Conservation (phyloP, 2,329 filamentous ascomycete species). For the Bipolaris victoriae region DNA sequence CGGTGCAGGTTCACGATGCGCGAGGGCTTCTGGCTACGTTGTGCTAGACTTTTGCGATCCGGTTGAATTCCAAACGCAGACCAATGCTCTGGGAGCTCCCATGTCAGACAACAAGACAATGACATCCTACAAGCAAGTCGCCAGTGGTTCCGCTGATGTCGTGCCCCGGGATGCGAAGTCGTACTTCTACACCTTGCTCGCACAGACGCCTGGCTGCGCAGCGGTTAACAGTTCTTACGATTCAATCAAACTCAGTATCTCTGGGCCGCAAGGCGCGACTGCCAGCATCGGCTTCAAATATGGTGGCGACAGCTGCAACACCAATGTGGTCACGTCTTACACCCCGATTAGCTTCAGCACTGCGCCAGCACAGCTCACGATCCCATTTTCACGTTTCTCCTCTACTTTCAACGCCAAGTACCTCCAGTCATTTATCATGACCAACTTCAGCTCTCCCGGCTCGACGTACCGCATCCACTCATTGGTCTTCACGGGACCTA, state of each 20-base stretch:
- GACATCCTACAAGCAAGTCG: slow-evolving; percentile 8
- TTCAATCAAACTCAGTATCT: slow-evolving; percentile 6
- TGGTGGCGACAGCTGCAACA: slow-evolving; percentile 4
- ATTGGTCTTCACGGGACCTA: slow-evolving; percentile 8
- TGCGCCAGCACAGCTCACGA: slow-evolving; percentile 4
- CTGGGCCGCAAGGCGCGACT: slow-evolving; percentile 10
- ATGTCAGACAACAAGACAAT: slow-evolving; percentile 11
- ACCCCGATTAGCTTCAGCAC: slow-evolving; percentile 10
- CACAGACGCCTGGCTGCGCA: slow-evolving; percentile 1
- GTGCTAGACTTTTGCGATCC: slow-evolving; percentile 14
- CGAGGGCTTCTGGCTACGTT: slow-evolving; percentile 7
- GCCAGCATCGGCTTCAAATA: slow-evolving; percentile 13
- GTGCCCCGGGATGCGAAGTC: slow-evolving; percentile 9
- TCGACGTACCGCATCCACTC: slow-evolving; percentile 8
- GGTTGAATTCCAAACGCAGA: slow-evolving; percentile 8
- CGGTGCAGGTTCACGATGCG: slow-evolving; percentile 2
- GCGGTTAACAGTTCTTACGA: slow-evolving; percentile 12
- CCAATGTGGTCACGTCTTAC: slow-evolving; percentile 11
- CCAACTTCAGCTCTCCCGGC: slow-evolving; percentile 6
- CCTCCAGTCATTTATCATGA: slow-evolving; percentile 10
- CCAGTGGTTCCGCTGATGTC: slow-evolving; percentile 7
- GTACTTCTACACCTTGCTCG: slow-evolving; percentile 7
- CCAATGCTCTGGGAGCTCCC: slow-evolving; percentile 10
- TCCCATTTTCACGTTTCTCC: slow-evolving; percentile 10
- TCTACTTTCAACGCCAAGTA: slow-evolving; percentile 1